Conservation (phyloP, 2,329 filamentous ascomycete genomes). For the Macrophomina pseudophaseolina region DNA sequence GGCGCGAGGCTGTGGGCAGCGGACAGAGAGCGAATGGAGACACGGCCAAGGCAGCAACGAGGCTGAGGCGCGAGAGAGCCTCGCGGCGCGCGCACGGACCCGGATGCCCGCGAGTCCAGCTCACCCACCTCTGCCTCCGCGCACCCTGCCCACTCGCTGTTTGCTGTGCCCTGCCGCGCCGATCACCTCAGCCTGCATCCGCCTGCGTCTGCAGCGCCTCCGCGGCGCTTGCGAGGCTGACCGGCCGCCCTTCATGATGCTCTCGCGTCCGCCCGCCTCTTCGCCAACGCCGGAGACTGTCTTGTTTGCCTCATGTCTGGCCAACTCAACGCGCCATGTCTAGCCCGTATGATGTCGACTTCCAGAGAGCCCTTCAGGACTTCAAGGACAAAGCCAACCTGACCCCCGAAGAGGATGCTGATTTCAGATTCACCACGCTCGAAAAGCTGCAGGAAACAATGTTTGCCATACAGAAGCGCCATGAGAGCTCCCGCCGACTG, state of each 20-base stretch:
- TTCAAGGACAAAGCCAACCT: conserved; percentile 23
- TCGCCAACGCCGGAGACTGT: too few relatives aligned
- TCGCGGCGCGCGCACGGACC: neutral
- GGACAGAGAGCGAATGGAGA: neutral
- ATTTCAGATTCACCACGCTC: conserved; percentile 28
- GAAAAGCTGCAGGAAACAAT: conserved; percentile 27
- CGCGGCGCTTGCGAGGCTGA: neutral
- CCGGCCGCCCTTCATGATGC: neutral
- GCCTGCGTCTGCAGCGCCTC: neutral
- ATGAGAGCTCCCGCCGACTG: conserved; percentile 28
- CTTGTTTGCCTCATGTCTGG: neutral
- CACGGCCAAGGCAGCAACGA: neutral
- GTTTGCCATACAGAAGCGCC: conserved; percentile 29
- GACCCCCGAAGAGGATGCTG: conserved; percentile 6
- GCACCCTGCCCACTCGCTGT: neutral
- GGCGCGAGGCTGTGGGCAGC: neutral
- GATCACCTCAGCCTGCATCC: neutral
- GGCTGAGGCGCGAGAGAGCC: neutral
- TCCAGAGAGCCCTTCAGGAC: neutral
- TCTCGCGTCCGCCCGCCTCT: neutral
- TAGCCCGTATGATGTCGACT: neutral
- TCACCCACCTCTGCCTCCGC: neutral
- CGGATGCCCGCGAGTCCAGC: neutral
- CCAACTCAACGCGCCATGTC: neutral
- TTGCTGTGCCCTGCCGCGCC: neutral